Conservation (phyloP, 305 asterid genomes). For the Fraxinus velutina region DNA sequence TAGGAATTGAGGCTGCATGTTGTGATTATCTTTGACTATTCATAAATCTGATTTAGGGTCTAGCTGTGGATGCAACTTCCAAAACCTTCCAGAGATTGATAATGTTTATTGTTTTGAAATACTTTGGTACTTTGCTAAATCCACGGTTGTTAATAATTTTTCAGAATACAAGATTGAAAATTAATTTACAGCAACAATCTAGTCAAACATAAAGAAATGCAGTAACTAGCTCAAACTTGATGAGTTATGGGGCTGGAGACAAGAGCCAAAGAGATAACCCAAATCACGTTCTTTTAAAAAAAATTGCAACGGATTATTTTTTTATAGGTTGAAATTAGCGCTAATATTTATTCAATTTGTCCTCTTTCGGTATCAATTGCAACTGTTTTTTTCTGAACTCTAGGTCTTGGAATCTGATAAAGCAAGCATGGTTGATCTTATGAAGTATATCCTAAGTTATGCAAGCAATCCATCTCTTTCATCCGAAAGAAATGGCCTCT, state of each 20-base stretch:
- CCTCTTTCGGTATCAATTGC: neutral
- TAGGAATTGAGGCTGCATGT: neutral
- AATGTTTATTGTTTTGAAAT: neutral
- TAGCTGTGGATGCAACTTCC: neutral
- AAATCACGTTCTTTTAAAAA: neutral
- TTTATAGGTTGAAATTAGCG: neutral
- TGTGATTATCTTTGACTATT: neutral
- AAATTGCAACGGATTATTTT: neutral
- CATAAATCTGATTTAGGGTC: neutral
- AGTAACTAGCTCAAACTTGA: neutral
- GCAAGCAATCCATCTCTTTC: slow-evolving; percentile 69
- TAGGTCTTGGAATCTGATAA: slow-evolving; percentile 53
- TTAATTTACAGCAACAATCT: neutral
- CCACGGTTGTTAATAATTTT: neutral
- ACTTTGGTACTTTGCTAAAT: neutral
- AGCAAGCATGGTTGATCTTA: slow-evolving; percentile 58
- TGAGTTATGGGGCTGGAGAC: neutral
- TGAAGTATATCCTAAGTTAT: slow-evolving; percentile 87
- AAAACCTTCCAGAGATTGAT: neutral
- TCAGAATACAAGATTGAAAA: neutral
- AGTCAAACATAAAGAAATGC: neutral
- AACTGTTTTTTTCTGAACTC: slow-evolving; percentile 1
- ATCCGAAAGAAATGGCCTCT: slow-evolving; percentile 48
- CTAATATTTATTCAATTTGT: neutral
- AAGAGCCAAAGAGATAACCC: neutral